Evolutionary conservation across 2,329 filamentous ascomycete species (phyloP), one percentile per base, ranked within the genome.

Genomic region (Hypomyces rosellus): DNA sequence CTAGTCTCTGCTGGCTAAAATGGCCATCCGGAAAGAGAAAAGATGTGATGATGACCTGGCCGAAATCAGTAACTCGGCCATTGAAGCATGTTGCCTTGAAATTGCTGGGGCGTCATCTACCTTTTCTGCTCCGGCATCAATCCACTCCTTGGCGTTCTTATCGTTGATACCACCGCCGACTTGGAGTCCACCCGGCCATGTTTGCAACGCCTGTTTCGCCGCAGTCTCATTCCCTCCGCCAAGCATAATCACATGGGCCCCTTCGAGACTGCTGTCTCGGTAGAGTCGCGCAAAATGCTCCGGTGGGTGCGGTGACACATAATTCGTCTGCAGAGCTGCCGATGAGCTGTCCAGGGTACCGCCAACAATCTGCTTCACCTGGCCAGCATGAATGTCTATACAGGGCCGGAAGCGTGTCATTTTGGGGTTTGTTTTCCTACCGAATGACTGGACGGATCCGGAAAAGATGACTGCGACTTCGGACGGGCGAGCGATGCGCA

Each of bases 301-400:
- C 2, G 93, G 83, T 9, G 91, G 86, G 54, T 92, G 84, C 45
- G 84, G 80, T 9, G 93, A 96, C 54, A 96, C 86, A 73, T 89
- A 91, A 70, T 99, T 99, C 44, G 92, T 97, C 72, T 89, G 86
- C 50, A 97, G 78, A 50, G 80, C 76, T 6, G 76, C 67, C 1
- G 80, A 80, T 8, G 77, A 68, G 65, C 80, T 80, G 70, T 86
- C 86, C 55, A 99, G 80, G 2, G 93, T 97, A 53, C 93, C 92
- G 59, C 93, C 93, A 38, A 99, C 91, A 60, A 99, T 99, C 69
- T 99, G 93, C 75, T 99, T 99, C 53, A 99, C 93, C 65, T 92
- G 86, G 13, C 93, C 93, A n/a, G 91, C 86, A 69, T 99, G 93
- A 48, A 99, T 81, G 72, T 99, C 93, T 69, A 99, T 97, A 65